Percentiles rank a stretch among this genome's conserved stretches.
Conservation (phyloP, 2,329 filamentous ascomycete genomes). For the Trichoderma sp. region DNA sequence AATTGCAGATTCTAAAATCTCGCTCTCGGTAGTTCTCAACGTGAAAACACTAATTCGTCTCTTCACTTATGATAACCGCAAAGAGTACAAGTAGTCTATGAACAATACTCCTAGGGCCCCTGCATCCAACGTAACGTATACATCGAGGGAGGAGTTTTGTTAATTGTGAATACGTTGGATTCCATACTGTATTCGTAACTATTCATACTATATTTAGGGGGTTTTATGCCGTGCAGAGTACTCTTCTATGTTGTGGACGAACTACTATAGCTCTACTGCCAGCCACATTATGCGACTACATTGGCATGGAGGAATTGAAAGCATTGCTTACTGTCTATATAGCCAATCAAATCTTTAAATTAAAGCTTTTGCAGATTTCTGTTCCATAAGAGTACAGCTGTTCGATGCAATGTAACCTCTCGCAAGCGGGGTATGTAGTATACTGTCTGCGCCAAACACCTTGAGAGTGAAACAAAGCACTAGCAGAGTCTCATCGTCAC, state of each 20-base stretch:
- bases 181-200: background rate
- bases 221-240: background rate
- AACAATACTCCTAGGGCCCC: no score
- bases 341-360: background rate
- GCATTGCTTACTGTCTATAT: background rate
- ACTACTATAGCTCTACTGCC: background rate
- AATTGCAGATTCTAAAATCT: background rate
- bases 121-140: no score
- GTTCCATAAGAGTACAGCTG: background rate
- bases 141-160: no score
- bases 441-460: background rate
- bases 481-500: background rate
- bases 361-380: background rate
- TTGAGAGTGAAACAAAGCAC: background rate
- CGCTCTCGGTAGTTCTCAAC: background rate
- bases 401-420: constrained; percentile 2
- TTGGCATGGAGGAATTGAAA: constrained; percentile 7
- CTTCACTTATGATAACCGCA: background rate
- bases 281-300: background rate
- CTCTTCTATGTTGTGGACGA: background rate
- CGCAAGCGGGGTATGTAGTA: background rate
- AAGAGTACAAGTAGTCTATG: no score
- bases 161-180: background rate
- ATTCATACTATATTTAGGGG: background rate
- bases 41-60: background rate